Percentiles rank a stretch among this genome's conserved stretches.
Evolutionary conservation across 164 flowering plant species (phyloP).

Genomic region (Berberis thunbergii): DNA sequence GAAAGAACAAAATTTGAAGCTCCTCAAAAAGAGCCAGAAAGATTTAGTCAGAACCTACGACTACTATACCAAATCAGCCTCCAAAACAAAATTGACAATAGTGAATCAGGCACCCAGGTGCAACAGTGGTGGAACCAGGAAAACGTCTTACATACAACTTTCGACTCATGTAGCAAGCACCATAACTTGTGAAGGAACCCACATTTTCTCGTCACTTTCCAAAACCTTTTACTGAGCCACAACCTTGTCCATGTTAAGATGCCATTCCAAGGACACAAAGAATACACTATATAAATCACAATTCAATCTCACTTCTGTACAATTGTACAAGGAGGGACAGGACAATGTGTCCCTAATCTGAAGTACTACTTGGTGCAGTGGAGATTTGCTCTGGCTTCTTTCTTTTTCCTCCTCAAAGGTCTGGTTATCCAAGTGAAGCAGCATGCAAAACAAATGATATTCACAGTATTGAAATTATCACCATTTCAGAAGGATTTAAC

Average conservation of each 20-base stretch:
- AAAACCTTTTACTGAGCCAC: constrained; percentile 7
- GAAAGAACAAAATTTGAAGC: constrained; percentile 5
- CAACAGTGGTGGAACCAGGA: neutral
- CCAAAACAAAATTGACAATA: neutral
- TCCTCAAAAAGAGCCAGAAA: constrained; percentile 2
- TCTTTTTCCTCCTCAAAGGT: neutral
- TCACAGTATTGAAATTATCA: constrained; percentile 13
- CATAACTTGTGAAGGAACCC: neutral
- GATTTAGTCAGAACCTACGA: neutral
- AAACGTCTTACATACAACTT: neutral
- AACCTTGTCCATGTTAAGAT: neutral
- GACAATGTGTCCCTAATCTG: constrained; percentile 8
- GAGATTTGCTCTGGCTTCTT: constrained; percentile 2
- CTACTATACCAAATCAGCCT: constrained; percentile 3
- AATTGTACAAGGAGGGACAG: constrained; percentile 24
- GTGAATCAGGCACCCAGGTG: constrained; percentile 2
- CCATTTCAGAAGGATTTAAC: constrained; percentile 20
- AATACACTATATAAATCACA: neutral
- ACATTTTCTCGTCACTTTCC: neutral
- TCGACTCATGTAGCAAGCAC: neutral
- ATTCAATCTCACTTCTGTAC: constrained; percentile 23
- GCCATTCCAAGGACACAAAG: constrained; percentile 1
- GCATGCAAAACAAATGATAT: constrained; percentile 16
- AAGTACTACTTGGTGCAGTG: constrained; percentile 4
- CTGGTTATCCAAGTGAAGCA: constrained; percentile 3